Percentiles rank a stretch among this genome's conserved stretches.
These are phyloP conservation scores for Gautieria morchelliformis DNA, from an alignment of 768 basidiomycete genomes.

Conservation along the genomic window DNA sequence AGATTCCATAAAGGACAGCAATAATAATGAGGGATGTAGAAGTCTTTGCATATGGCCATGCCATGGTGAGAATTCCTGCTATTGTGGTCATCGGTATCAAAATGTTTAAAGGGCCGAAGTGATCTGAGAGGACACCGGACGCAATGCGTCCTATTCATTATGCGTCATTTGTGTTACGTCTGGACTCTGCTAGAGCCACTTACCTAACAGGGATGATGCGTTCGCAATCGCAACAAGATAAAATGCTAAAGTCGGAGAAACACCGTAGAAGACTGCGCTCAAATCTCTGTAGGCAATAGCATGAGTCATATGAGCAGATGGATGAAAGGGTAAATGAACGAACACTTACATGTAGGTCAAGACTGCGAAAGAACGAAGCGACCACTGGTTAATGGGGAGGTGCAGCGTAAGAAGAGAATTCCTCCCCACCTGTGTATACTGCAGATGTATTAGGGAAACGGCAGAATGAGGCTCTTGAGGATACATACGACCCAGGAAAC, in stretches of 20 bases:
- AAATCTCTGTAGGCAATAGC: background rate
- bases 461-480: background rate
- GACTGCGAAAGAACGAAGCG: background rate
- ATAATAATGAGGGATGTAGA: constrained; percentile 19
- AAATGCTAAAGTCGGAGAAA: constrained; percentile 24
- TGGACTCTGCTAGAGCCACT: background rate
- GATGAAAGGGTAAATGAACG: background rate
- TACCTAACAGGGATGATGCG: constrained; percentile 54
- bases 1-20: constrained; percentile 21
- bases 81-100: constrained; percentile 53
- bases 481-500: constrained; percentile 42
- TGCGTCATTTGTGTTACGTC: background rate
- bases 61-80: constrained; percentile 50
- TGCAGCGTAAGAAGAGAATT: background rate
- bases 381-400: background rate
- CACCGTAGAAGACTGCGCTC: constrained; percentile 35
- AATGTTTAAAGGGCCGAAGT: constrained; percentile 49
- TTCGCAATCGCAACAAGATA: constrained; percentile 59
- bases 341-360: constrained; percentile 5
- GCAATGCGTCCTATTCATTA: constrained; percentile 15
- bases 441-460: background rate
- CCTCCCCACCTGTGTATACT: constrained; percentile 6
- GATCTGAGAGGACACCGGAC: constrained; percentile 19
- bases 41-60: constrained; percentile 56
- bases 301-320: background rate